phyloP scores from a whole-genome alignment of 257 asterid genomes.

The Solanum sejunctum region DNA sequence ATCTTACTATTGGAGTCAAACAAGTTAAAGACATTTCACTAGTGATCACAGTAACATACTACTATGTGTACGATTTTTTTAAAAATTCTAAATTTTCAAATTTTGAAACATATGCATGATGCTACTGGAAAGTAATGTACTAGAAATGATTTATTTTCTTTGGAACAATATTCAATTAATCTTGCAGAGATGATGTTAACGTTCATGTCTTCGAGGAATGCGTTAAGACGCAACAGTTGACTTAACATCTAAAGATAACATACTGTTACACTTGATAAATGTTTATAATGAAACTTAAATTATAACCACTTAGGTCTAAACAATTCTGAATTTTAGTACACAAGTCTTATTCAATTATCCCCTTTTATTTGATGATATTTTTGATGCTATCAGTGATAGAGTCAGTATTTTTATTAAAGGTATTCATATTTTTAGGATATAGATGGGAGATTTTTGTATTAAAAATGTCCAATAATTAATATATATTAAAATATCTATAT shows the following conservation, averaged over 20 bases:
- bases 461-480: too few relatives aligned
- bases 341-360: not conserved
- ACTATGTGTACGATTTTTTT: too few relatives aligned
- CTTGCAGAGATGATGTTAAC: not conserved
- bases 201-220: not conserved
- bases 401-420: too few relatives aligned
- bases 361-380: not conserved
- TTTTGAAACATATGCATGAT: not conserved
- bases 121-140: not conserved
- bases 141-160: not conserved
- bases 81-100: not conserved
- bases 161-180: not conserved
- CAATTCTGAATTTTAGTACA: not conserved
- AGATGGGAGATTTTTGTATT: too few relatives aligned
- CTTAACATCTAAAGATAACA: not conserved
- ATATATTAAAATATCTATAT: too few relatives aligned
- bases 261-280: not conserved
- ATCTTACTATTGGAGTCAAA: not conserved
- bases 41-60: not conserved
- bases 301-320: not conserved
- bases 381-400: not conserved
- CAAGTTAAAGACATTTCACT: not conserved
- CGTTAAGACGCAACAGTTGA: not conserved
- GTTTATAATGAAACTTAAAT: not conserved
- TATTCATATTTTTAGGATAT: too few relatives aligned